phyloP scores from a whole-genome alignment of 2,329 filamentous ascomycete genomes.

The Neodidymelliopsis sp. region DNA sequence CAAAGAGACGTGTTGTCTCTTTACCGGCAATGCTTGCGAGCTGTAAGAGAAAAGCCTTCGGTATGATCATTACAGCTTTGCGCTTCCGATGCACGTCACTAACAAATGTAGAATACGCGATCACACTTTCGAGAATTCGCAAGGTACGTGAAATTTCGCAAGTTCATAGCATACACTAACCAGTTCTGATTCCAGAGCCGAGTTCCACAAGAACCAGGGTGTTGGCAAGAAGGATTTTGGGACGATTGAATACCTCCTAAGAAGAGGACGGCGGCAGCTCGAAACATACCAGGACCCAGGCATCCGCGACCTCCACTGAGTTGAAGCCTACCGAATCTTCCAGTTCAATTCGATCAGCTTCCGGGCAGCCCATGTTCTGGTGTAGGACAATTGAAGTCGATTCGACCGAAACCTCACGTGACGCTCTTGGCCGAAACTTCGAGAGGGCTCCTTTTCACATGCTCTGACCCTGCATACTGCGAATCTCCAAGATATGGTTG shows the following conservation, averaged over 20 bases:
- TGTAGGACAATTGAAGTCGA: not conserved
- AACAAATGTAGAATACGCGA: conserved; percentile 58
- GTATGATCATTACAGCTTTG: conserved; percentile 56
- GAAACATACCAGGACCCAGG: conserved; percentile 81
- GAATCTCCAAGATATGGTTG: not conserved
- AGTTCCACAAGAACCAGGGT: conserved; percentile 75
- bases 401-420: conserved; percentile 22
- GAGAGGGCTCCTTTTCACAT: not conserved
- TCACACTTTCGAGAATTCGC: conserved; percentile 70
- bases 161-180: too few species aligned
- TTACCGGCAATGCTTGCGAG: conserved; percentile 85
- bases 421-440: conserved; percentile 9
- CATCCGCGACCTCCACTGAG: conserved; percentile 68
- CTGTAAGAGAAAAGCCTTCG: conserved; percentile 78
- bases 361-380: not conserved
- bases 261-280: conserved; percentile 82
- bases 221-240: conserved; percentile 85
- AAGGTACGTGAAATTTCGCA: conserved; percentile 55
- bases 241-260: conserved; percentile 83
- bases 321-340: not conserved
- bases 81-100: conserved; percentile 7
- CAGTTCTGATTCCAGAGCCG: too few species aligned
- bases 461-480: not conserved
- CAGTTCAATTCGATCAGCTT: conserved; percentile 13
- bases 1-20: conserved; percentile 87